Conservation (phyloP, 169 alveolate genomes). For the Plasmodium gaboni region DNA sequence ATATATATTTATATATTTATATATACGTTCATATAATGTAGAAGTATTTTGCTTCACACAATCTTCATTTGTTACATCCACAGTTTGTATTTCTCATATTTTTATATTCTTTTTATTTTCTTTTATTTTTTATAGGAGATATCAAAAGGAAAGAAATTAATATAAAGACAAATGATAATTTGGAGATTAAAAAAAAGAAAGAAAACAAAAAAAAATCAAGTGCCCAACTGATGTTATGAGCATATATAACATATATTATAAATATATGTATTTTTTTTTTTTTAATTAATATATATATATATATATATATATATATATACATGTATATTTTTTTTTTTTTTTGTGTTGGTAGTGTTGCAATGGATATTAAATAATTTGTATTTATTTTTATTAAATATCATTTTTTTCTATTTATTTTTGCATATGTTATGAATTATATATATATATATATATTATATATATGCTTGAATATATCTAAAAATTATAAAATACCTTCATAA, state of each 20-base stretch:
- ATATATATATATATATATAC: not conserved
- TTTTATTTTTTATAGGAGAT: conserved; percentile 24
- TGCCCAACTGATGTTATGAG: conserved; percentile 10
- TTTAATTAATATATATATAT: too few species aligned
- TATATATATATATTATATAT: too few species aligned
- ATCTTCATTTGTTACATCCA: not conserved
- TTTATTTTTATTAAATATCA: not conserved
- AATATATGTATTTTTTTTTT: too few species aligned
- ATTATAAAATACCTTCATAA: too few species aligned
- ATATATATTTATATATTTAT: not conserved
- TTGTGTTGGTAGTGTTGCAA: not conserved
- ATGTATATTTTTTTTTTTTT: conserved; percentile 6
- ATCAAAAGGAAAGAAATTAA: conserved; percentile 43
- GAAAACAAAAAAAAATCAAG: not conserved
- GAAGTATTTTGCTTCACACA: not conserved
- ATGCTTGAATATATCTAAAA: too few species aligned
- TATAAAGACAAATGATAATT: conserved; percentile 34
- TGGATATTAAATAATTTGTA: not conserved
- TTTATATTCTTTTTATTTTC: not conserved
- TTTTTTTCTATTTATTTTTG: not conserved
- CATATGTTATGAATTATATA: too few species aligned
- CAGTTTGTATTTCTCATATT: not conserved
- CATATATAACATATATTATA: too few species aligned
- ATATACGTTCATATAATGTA: not conserved
- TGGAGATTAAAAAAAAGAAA: not conserved